phyloP scores from a whole-genome alignment of 2,329 filamentous ascomycete genomes.

The Ophiostoma australiae region DNA sequence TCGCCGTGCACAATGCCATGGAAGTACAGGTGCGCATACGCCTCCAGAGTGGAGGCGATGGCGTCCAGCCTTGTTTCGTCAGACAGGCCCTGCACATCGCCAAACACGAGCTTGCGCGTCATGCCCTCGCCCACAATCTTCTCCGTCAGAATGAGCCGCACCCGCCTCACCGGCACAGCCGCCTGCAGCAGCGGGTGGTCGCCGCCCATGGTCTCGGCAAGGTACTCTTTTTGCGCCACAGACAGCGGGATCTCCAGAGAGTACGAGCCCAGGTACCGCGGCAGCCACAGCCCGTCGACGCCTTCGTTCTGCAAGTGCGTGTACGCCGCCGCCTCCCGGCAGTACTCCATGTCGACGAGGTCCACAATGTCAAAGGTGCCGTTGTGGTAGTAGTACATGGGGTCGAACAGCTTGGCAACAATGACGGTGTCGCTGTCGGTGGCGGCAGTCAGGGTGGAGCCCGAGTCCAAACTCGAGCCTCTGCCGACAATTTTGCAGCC shows the following conservation, averaged over 20 bases:
- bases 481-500: conserved; percentile 17
- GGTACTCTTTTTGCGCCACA: conserved; percentile 14
- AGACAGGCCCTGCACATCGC: conserved; percentile 20
- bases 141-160: conserved; percentile 25
- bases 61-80: conserved; percentile 20
- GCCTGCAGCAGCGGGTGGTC: conserved; percentile 10
- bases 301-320: conserved; percentile 21
- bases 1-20: conserved; percentile 26
- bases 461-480: no score
- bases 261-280: conserved; percentile 25
- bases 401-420: conserved; percentile 28
- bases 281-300: conserved; percentile 25
- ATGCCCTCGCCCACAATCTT: conserved; percentile 20
- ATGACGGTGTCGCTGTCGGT: neutral
- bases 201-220: neutral
- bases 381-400: conserved; percentile 27
- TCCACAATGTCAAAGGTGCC: conserved; percentile 26
- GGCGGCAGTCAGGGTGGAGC: neutral
- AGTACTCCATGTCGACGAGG: conserved; percentile 27
- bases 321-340: conserved; percentile 26
- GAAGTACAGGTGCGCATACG: conserved; percentile 24
- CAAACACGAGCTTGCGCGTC: conserved; percentile 23
- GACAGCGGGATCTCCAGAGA: conserved; percentile 22
- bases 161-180: conserved; percentile 11
- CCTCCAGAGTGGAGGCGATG: conserved; percentile 25